Evolutionary conservation across 768 basidiomycete species (phyloP).

Genomic region (Saitozyma podzolica): DNA sequence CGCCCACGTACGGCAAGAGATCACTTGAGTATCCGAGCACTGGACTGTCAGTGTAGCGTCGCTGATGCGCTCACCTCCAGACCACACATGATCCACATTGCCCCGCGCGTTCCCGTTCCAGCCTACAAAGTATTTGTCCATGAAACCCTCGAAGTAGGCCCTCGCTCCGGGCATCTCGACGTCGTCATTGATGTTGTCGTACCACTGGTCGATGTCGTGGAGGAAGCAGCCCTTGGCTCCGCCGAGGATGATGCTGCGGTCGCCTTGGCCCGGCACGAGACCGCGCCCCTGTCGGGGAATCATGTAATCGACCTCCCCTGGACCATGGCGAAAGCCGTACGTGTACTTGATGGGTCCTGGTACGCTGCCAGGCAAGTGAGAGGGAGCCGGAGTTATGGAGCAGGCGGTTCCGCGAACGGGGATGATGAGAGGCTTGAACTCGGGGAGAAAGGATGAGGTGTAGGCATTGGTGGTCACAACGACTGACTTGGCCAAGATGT

Average conservation of each 20-base stretch:
- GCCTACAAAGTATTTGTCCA: constrained; percentile 27
- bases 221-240: constrained; percentile 32
- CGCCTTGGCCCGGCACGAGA: constrained; percentile 27
- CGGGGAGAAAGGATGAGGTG: constrained; percentile 71
- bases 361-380: constrained; percentile 11
- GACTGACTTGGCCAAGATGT: constrained; percentile 62
- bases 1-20: constrained; percentile 33
- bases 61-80: constrained; percentile 24
- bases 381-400: constrained; percentile 33
- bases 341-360: constrained; percentile 29
- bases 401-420: constrained; percentile 38
- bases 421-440: constrained; percentile 53
- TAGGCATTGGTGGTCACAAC: constrained; percentile 88
- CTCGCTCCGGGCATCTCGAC: constrained; percentile 27
- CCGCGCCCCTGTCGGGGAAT: constrained; percentile 39
- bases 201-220: constrained; percentile 25
- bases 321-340: constrained; percentile 29
- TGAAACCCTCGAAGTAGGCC: constrained; percentile 35
- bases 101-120: constrained; percentile 25
- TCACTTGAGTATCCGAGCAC: constrained; percentile 40
- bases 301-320: constrained; percentile 38
- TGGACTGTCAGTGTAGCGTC: constrained; percentile 4
- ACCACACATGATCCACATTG: constrained; percentile 39
- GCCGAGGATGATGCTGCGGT: constrained; percentile 36
- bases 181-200: constrained; percentile 30